These are phyloP conservation scores for Ziziphus jujuba DNA, from an alignment of 306 rosid genomes.

Conservation along the genomic window DNA sequence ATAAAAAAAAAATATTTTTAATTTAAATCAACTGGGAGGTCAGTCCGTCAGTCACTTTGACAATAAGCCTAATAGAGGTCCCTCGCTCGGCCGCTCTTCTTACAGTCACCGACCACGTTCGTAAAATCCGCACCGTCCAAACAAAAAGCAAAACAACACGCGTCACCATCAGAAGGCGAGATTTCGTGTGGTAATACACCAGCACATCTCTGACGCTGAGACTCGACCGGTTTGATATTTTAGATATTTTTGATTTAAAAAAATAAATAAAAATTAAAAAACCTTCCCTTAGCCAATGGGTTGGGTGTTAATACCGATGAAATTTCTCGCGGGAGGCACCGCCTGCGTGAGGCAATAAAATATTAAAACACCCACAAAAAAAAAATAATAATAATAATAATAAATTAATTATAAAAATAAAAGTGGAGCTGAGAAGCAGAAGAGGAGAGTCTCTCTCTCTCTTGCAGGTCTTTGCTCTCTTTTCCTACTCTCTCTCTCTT, in stretches of 20 bases:
- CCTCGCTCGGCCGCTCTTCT: background rate
- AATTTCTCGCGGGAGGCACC: conserved; percentile 60
- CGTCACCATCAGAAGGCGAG: background rate
- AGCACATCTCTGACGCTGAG: background rate
- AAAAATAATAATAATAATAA: background rate
- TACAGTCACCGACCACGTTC: background rate
- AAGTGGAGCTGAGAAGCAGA: too few species aligned
- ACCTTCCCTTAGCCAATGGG: too few species aligned
- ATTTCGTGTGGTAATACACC: background rate
- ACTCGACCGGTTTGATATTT: background rate
- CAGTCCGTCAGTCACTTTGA: background rate
- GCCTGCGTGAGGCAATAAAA: conserved; percentile 49
- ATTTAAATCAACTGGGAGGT: too few species aligned
- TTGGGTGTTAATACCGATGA: conserved; percentile 48
- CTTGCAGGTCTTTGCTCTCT: conserved; percentile 7
- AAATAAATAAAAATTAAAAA: background rate
- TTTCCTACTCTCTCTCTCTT: background rate
- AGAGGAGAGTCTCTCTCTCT: background rate
- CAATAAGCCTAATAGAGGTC: background rate
- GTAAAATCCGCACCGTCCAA: background rate
- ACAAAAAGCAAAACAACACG: background rate
- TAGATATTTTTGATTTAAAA: background rate
- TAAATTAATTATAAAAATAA: background rate
- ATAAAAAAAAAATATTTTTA: too few species aligned
- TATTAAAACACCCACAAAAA: conserved; percentile 14